Conservation (phyloP, 202 grass and related monocot species). For the Miscanthus sacchariflorus region DNA sequence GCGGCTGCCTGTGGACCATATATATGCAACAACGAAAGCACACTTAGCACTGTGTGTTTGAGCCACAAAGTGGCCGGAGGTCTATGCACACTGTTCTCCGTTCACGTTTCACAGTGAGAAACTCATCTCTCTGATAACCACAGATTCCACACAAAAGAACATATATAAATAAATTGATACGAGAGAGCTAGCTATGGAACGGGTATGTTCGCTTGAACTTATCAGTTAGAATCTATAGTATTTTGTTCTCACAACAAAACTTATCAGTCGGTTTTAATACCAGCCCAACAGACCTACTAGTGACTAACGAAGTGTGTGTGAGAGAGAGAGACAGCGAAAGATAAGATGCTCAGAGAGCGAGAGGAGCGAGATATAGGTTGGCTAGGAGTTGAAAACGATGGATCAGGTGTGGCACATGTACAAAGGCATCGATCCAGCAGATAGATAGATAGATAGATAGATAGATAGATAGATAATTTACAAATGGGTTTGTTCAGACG, state of each 20-base stretch:
- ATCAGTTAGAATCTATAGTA: too few relatives aligned
- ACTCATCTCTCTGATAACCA: not conserved
- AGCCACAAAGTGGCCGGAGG: not conserved
- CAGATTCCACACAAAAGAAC: not conserved
- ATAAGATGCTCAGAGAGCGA: not conserved
- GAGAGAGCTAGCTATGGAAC: not conserved
- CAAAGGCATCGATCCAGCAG: not conserved
- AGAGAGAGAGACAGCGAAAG: not conserved
- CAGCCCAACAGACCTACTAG: too few relatives aligned
- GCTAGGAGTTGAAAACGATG: not conserved
- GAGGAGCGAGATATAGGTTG: not conserved
- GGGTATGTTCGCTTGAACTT: too few relatives aligned
- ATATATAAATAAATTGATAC: too few relatives aligned
- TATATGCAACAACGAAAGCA: not conserved
- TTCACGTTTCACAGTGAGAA: not conserved
- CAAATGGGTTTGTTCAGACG: conserved; percentile 38
- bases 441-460: too few relatives aligned
- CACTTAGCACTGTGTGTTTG: not conserved
- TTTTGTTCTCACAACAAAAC: too few relatives aligned
- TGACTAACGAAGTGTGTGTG: not conserved
- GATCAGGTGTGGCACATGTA: not conserved
- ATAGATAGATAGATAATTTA: not conserved
- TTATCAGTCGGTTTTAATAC: too few relatives aligned
- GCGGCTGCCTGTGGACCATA: conserved; percentile 1
- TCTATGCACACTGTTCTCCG: not conserved